These are phyloP conservation scores for Pyricularia pennisetigena DNA, from an alignment of 2,329 filamentous ascomycete species.

Conservation along the genomic window DNA sequence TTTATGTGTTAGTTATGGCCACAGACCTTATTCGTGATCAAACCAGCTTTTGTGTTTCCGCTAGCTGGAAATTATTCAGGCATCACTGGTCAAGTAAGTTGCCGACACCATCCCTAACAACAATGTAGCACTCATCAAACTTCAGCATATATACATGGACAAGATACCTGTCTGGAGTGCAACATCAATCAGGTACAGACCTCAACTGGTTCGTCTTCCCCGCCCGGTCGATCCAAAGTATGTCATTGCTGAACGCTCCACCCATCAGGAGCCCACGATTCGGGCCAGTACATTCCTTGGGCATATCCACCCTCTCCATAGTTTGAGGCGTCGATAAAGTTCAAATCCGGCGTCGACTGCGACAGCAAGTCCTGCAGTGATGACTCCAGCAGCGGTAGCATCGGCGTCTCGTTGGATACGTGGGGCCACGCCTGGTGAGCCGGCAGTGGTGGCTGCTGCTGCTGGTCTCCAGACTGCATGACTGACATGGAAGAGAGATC, in stretches of 20 bases:
- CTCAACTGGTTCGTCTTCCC: not conserved
- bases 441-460: not conserved
- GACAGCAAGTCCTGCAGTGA: conserved; percentile 1
- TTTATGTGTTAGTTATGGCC: too few relatives aligned
- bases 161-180: not conserved
- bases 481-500: not conserved
- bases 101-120: too few relatives aligned
- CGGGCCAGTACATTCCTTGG: conserved; percentile 3
- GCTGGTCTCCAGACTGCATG: not conserved
- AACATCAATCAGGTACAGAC: not conserved
- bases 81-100: too few relatives aligned
- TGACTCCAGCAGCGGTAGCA: not conserved
- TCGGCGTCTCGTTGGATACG: not conserved
- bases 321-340: conserved; percentile 4
- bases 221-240: too few relatives aligned
- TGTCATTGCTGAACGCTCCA: not conserved
- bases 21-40: too few relatives aligned
- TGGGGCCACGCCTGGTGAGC: not conserved
- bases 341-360: not conserved
- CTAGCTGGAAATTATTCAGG: too few relatives aligned
- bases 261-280: conserved; percentile 1
- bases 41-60: too few relatives aligned
- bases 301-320: not conserved
- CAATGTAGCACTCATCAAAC: too few relatives aligned
- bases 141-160: too few relatives aligned